Evolutionary conservation across 2,329 filamentous ascomycete species (phyloP).

Genomic region (Aspergillus quadrilineatus): DNA sequence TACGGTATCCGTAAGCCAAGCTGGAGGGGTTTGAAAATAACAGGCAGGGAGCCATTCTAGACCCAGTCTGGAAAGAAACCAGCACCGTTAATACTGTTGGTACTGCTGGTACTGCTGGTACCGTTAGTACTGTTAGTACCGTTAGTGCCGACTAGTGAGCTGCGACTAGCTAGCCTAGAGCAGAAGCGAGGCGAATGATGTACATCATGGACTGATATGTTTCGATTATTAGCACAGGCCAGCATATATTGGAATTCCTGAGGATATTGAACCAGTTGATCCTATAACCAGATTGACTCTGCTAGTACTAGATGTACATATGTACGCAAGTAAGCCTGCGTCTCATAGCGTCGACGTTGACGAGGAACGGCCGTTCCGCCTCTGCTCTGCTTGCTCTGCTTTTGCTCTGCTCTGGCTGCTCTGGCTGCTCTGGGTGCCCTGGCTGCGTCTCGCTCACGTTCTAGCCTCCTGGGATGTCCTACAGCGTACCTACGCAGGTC

Average conservation of each 20-base stretch:
- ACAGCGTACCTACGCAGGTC: conserved; percentile 3
- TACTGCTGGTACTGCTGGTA: no score
- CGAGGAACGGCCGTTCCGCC: no score
- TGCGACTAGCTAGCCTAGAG: not conserved
- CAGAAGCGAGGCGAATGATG: not conserved
- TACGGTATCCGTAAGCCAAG: no score
- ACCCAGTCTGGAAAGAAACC: not conserved
- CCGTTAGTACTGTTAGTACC: not conserved
- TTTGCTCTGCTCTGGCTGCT: no score
- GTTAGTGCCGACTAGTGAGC: not conserved
- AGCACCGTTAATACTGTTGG: not conserved
- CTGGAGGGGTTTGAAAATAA: not conserved
- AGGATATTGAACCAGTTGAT: not conserved
- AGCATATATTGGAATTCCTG: not conserved
- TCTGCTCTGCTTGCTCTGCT: no score
- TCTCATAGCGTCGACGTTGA: not conserved
- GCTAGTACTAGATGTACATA: not conserved
- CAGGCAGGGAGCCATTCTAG: not conserved
- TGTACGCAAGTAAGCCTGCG: not conserved
- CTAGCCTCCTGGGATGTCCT: not conserved
- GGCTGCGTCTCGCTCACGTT: not conserved
- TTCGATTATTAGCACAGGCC: not conserved
- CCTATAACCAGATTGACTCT: not conserved
- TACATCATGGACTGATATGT: not conserved
- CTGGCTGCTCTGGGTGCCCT: no score